Base-by-base conservation (phyloP, 2,329 filamentous ascomycete genomes). In the Paraconiothyrium sp. region DNA sequence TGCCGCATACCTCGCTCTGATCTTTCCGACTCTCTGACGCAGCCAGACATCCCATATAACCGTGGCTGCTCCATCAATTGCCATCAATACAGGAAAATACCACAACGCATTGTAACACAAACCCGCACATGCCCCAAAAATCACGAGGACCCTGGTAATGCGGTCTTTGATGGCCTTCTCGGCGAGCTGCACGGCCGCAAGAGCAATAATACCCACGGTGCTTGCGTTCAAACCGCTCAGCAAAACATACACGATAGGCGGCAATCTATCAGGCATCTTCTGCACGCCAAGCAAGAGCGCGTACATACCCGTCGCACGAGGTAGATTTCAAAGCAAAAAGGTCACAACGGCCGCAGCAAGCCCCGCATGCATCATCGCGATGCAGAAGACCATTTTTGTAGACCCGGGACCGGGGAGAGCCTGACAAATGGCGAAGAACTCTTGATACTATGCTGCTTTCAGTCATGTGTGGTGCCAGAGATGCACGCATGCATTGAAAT, bases 221-320 rank as follows among this genome's bases (percentile, higher is more conserved):
- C 89, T 86, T 0, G 90, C 86, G 69, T 93, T 93, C 5, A 93
- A 81, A 0, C 91, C 91, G 0, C 88, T 91, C 0, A 93, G 81
- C 0, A 93, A 80, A 0, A 90, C 89, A 68, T 92, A 93, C 0
- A 87, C 90, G 0, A 86, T 83, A 0, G 78, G 72, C 0, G 90
- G 90, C 0, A 93, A 82, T 0, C 81, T 81, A 1, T 87, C 83
- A 2, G 80, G 80, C 30, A 93, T 86, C 37, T 80, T 84, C 37
- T 86, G 84, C 1, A 93, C 84, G 1, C 90, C 90, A 0, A 92
- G 74, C 0, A 88, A 85, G 0, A 93, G 82, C 0, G 81, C 88
- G 62, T 86, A 92, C 89, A 92, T 92, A 27, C 86, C 90, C 4
- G 92, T 68, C 0, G 89, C 90, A 1, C 89, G 90, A 0, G 91